These are phyloP conservation scores for Naematelia aurantialba DNA, from an alignment of 768 basidiomycete species.

Conservation along the genomic window DNA sequence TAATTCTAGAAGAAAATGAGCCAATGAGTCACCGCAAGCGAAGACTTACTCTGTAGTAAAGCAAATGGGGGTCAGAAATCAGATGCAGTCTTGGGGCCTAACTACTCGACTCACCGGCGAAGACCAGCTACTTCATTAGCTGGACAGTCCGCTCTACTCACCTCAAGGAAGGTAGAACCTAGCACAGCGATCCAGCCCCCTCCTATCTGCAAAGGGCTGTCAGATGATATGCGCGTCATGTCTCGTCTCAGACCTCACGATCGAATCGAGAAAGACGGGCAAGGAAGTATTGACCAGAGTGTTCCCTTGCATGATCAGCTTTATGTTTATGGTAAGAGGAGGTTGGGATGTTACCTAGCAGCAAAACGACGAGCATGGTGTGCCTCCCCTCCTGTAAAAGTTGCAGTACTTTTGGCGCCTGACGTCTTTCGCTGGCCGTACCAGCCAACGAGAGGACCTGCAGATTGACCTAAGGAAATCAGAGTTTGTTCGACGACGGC, in stretches of 20 bases:
- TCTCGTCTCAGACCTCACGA: slow-evolving; percentile 21
- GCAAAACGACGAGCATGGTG: slow-evolving; percentile 40
- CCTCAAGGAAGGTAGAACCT: slow-evolving; percentile 38
- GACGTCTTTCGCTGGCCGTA: slow-evolving; percentile 27
- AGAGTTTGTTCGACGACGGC: neutral
- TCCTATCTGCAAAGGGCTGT: slow-evolving; percentile 28
- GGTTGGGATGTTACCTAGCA: slow-evolving; percentile 26
- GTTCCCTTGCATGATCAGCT: slow-evolving; percentile 25
- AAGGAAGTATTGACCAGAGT: slow-evolving; percentile 43
- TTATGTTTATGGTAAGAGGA: neutral
- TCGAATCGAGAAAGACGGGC: slow-evolving; percentile 41
- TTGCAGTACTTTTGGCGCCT: slow-evolving; percentile 35
- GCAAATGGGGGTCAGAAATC: neutral
- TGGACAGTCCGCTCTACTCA: slow-evolving; percentile 8
- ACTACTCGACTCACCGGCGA: slow-evolving; percentile 23
- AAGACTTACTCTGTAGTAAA: slow-evolving; percentile 18
- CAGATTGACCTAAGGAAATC: slow-evolving; percentile 35
- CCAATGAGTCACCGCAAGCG: neutral
- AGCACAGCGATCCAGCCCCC: slow-evolving; percentile 43
- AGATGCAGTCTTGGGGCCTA: neutral
- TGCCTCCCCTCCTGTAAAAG: slow-evolving; percentile 35
- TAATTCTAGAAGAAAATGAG: slow-evolving; percentile 27
- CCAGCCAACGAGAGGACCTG: slow-evolving; percentile 40
- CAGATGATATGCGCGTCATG: neutral
- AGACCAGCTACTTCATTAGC: slow-evolving; percentile 21